Evolutionary conservation across 2,329 filamentous ascomycete genomes (phyloP), one percentile per base, ranked within the genome.

Genomic region (Fusarium longipes): DNA sequence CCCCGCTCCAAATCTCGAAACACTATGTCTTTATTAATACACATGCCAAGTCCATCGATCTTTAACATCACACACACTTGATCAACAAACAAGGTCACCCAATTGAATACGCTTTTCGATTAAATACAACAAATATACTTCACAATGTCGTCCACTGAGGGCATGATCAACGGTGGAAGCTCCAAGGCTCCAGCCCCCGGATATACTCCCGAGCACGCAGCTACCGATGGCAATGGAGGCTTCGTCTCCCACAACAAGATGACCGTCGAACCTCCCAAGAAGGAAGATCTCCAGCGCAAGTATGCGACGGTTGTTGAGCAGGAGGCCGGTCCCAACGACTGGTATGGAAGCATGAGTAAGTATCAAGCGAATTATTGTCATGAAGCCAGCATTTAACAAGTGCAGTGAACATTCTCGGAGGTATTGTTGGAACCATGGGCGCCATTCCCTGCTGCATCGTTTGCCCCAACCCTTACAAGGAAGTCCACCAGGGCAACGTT

Each of bases 401-500:
- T 20, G 38, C 68, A 88, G 87, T 96, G 79, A 92, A 95, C 77
- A 79, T 82, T 17, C 82, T 98, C 9, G 96, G 96, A 68, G 77
- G 86, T 51, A 82, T 86, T 72, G 84, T 97, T 54, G 96, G 96
- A 71, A 91, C 88, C 43, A 75, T 92, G 22, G 96, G 96, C 49
- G 93, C 96, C 18, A 85, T 98, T 70, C 96, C 96, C 6, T 97
- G 94, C 88, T 97, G 94, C 78, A 81, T 97, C 77, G 84, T 90
- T 81, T 97, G 92, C 82, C 96, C 96, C 48, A 99, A 99, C 82
- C 96, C 95, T 4, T 98, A 94, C 86, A 97, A 96, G 83, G 90
- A 89, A 45, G 95, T 99, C 61, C 83, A 87, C 56, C 96, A 98
- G 82, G 96, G 96, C 73, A 94, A 97, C 72, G 96, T 99, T 47